These are phyloP conservation scores for Royoungia palumana DNA, from an alignment of 768 basidiomycete genomes.

Conservation along the genomic window DNA sequence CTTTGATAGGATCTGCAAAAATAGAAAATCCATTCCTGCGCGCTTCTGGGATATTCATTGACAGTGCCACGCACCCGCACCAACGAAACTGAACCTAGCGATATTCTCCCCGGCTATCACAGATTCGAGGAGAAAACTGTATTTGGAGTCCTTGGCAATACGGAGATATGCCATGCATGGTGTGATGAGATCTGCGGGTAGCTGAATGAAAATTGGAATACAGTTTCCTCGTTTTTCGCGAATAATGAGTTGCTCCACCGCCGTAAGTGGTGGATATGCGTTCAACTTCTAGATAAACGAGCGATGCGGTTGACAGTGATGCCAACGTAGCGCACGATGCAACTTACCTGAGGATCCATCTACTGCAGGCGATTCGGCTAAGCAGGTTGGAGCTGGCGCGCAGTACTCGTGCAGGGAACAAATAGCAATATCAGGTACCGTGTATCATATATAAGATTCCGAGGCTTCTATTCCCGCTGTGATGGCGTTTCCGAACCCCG, in stretches of 20 bases:
- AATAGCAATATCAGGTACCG: background rate
- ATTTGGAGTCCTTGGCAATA: conserved; percentile 86
- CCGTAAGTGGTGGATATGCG: conserved; percentile 68
- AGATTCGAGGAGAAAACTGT: conserved; percentile 94
- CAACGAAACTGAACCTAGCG: conserved; percentile 94
- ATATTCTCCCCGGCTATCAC: conserved; percentile 87
- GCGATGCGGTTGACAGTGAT: conserved; percentile 59
- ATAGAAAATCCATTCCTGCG: background rate
- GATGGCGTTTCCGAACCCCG: background rate
- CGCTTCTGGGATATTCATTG: background rate
- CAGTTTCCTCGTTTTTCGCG: conserved; percentile 87
- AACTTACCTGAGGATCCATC: conserved; percentile 53
- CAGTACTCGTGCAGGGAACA: conserved; percentile 6
- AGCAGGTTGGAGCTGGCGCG: background rate
- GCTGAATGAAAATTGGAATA: conserved; percentile 86
- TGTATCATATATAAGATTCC: too few relatives aligned
- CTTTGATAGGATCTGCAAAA: conserved; percentile 81
- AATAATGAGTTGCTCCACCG: conserved; percentile 72
- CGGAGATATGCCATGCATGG: conserved; percentile 96
- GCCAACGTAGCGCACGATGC: background rate
- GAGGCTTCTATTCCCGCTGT: conserved; percentile 8
- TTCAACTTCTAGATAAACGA: conserved; percentile 51
- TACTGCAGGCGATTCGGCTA: background rate
- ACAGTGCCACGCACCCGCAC: conserved; percentile 64
- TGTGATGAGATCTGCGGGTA: conserved; percentile 94